A percentile compares a stretch with the other conserved stretches of the same genome.
phyloP scores from a whole-genome alignment of 441 rosid species.

The Melastoma candidum region DNA sequence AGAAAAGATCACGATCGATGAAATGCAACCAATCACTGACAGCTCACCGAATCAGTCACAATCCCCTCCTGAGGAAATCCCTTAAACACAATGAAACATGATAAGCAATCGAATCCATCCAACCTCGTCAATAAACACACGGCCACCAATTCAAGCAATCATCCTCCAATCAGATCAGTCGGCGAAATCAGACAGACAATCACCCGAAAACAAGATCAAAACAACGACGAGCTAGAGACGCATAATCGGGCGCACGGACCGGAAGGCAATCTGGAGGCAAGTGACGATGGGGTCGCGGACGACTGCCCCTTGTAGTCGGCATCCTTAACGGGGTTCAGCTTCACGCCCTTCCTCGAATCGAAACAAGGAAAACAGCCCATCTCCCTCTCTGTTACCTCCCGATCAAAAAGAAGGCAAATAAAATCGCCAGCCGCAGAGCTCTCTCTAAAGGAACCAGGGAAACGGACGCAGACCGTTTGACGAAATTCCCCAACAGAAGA shows the following conservation, averaged over 20 bases:
- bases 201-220: neutral
- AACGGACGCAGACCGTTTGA: no score
- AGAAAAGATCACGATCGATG: no score
- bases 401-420: neutral
- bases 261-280: conserved; percentile 13
- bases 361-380: conserved; percentile 19
- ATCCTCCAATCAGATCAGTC: conserved; percentile 12
- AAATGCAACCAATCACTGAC: no score
- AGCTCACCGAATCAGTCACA: no score
- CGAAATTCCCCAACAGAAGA: no score
- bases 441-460: no score
- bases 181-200: neutral
- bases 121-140: no score
- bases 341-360: conserved; percentile 19
- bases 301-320: conserved; percentile 11
- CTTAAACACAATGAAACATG: no score
- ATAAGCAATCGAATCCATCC: no score
- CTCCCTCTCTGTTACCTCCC: neutral
- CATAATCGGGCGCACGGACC: conserved; percentile 3
- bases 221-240: neutral
- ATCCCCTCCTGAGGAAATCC: no score
- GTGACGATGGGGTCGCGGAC: conserved; percentile 1
- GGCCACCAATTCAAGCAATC: neutral
- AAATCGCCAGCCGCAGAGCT: neutral
- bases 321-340: conserved; percentile 15